phyloP scores from a whole-genome alignment of 2,329 filamentous ascomycete genomes.

The Xylariaceae sp. region DNA sequence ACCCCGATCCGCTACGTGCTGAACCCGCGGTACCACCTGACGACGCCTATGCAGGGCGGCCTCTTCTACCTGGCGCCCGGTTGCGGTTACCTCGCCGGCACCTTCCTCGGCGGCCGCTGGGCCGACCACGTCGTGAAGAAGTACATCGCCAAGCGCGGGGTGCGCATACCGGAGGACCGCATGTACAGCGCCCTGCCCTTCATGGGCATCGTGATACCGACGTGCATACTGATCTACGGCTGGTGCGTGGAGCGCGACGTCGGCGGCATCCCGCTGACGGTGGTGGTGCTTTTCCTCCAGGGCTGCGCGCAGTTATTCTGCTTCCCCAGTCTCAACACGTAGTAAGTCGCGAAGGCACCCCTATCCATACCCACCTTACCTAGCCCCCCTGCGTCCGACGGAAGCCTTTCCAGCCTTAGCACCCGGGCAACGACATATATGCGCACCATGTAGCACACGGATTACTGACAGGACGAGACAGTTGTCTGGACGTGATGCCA shows the following conservation, averaged over 20 bases:
- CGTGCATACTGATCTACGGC: constrained; percentile 61
- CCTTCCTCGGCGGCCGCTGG: constrained; percentile 57
- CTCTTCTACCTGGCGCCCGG: constrained; percentile 69
- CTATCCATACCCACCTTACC: no score
- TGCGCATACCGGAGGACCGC: constrained; percentile 65
- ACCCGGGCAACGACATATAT: no score
- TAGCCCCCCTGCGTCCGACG: no score
- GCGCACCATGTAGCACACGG: no score
- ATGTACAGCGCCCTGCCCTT: constrained; percentile 58
- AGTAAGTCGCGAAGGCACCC: no score
- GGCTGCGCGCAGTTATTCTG: constrained; percentile 72
- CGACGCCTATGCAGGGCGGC: constrained; percentile 56
- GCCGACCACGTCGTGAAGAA: constrained; percentile 36
- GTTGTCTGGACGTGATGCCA: constrained; percentile 78
- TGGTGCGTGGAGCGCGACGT: constrained; percentile 46
- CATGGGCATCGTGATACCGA: constrained; percentile 56
- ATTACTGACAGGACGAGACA: no score
- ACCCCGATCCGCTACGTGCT: constrained; percentile 63
- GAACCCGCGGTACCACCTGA: constrained; percentile 65
- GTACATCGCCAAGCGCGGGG: constrained; percentile 33
- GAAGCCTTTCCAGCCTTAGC: no score
- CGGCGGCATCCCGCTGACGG: constrained; percentile 56
- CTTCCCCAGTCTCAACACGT: constrained; percentile 72
- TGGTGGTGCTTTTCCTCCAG: constrained; percentile 70
- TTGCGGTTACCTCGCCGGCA: constrained; percentile 60